These are phyloP conservation scores for Cryphonectria nitschkei DNA, from an alignment of 2,329 filamentous ascomycete species.

Conservation along the genomic window DNA sequence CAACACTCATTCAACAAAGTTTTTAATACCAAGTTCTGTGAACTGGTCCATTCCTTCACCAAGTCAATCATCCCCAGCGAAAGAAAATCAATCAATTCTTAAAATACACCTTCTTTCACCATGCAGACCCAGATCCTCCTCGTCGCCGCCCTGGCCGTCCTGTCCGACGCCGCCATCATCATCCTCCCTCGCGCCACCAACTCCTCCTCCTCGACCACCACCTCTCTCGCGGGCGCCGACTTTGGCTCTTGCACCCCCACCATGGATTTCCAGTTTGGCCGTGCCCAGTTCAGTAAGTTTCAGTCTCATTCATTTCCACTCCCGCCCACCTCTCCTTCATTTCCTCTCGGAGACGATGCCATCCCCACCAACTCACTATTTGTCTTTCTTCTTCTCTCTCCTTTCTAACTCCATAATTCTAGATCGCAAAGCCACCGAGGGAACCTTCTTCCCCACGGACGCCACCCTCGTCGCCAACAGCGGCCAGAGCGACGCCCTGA, in stretches of 20 bases:
- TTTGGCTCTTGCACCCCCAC: constrained; percentile 24
- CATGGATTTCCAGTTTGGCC: constrained; percentile 25
- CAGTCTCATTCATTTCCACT: neutral
- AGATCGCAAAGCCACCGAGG: constrained; percentile 19
- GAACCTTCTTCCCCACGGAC: constrained; percentile 27
- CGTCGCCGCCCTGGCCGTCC: constrained; percentile 21
- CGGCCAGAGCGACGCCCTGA: constrained; percentile 56
- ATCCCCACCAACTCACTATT: no score
- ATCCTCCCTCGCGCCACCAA: constrained; percentile 17
- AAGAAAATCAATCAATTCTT: no score
- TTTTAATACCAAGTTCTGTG: constrained; percentile 14
- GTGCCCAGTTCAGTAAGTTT: constrained; percentile 18
- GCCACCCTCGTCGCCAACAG: constrained; percentile 23
- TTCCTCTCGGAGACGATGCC: no score
- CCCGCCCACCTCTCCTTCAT: neutral
- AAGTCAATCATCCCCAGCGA: neutral
- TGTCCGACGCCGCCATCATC: constrained; percentile 19
- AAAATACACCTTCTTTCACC: neutral
- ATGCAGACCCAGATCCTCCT: constrained; percentile 19
- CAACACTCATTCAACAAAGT: neutral
- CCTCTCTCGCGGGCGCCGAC: constrained; percentile 17
- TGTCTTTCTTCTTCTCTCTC: neutral
- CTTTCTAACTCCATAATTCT: neutral
- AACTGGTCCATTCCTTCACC: constrained; percentile 18
- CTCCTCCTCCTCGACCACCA: constrained; percentile 7